Evolutionary conservation across 495 filamentous ascomycete species (phyloP).

Genomic region (Delitschia confertaspora): DNA sequence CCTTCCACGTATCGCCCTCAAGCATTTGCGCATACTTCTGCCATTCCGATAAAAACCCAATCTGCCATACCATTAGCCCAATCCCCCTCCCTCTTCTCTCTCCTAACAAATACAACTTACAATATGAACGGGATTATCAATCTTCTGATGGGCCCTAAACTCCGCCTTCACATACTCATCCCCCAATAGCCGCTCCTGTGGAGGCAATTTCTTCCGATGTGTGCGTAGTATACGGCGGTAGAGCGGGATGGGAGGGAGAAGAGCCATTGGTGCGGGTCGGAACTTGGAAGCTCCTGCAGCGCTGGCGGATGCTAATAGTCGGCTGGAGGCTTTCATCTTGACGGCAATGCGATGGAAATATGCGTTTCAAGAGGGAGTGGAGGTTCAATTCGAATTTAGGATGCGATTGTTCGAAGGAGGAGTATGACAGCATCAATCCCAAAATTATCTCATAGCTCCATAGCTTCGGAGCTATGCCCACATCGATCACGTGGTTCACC

Average conservation of each 20-base stretch:
- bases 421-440: no score
- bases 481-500: no score
- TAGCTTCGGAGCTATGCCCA: no score
- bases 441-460: no score
- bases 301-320: constrained; percentile 17
- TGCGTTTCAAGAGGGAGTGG: no score
- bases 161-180: constrained; percentile 88
- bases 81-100: background rate
- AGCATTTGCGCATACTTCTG: constrained; percentile 86
- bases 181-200: constrained; percentile 69
- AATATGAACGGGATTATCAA: constrained; percentile 89
- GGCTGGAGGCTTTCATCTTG: constrained; percentile 13
- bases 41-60: constrained; percentile 95
- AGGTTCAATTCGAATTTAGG: no score
- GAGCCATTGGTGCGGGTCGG: constrained; percentile 55
- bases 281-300: constrained; percentile 38
- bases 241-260: constrained; percentile 83
- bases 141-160: constrained; percentile 68
- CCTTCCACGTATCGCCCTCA: constrained; percentile 75
- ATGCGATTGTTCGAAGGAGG: no score
- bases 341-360: background rate
- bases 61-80: constrained; percentile 40
- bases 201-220: constrained; percentile 67
- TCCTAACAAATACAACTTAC: constrained; percentile 41
- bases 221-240: constrained; percentile 81